Evolutionary conservation across 306 rosid genomes (phyloP), one percentile per base, ranked within the genome.

Genomic region (Sindora glabra): DNA sequence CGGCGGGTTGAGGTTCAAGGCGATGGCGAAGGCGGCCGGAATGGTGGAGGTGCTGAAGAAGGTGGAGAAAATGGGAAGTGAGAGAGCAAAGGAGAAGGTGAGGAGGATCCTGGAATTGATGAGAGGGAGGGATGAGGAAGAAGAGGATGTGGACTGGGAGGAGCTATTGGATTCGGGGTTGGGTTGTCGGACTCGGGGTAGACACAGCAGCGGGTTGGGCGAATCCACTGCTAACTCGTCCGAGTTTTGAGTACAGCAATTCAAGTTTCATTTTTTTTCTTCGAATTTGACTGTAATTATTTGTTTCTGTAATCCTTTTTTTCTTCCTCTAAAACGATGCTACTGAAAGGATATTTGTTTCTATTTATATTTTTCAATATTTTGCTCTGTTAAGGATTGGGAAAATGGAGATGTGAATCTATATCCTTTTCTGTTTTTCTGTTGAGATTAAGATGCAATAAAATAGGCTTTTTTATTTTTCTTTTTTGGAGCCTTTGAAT

Each of bases 1-100:
- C 2, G 94, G 90, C 2, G 95, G 96, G 6, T 71, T 89, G 71
- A 77, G 97, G 77, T 92, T 92, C 33, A 86, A 80, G 51, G 97
- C 86, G 19, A 38, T 84, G 67, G 99, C 94, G 0, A 89, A 67
- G 64, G 71, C 58, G 36, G 84, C 79, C 0, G 75, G 84, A 8
- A 64, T 33, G 57, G 77, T 55, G 74, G 94, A 82, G 56, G 88
- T 52, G 24, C 48, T 92, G 67, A 72, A 48, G 48, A 82, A 61
- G 61, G 71, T 75, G 67, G 96, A 83, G 85, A 77, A 71, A 25
- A 38, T n/a, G 4, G 84, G 81, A 25, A 78, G 84, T 5, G 77
- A 82, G 18, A 60, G 82, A 37, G 73, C 52, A 0, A 82, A 61
- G 46, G 83, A 86, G 56, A 89, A 82, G 56, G 89, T 77, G 17